These are phyloP conservation scores for Fraxinus latifolia DNA, from an alignment of 305 asterid genomes.

Conservation along the genomic window DNA sequence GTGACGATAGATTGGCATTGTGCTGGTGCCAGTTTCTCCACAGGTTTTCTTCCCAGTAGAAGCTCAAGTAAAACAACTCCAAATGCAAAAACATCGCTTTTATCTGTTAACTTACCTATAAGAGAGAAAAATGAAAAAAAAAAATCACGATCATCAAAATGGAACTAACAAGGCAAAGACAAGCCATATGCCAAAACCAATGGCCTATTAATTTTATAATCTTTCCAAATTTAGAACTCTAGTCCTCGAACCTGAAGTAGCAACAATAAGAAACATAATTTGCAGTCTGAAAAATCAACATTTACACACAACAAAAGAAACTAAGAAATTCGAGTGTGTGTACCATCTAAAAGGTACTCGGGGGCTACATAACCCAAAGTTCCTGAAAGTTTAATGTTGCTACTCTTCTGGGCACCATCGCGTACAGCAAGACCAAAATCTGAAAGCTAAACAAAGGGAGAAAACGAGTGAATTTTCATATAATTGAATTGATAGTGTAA, in stretches of 20 bases:
- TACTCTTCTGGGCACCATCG: constrained; percentile 50
- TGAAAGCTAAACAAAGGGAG: constrained; percentile 43
- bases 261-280: not conserved
- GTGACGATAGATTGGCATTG: constrained; percentile 64
- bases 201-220: not conserved
- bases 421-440: constrained; percentile 74
- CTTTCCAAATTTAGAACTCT: not conserved
- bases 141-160: not conserved
- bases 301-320: not conserved
- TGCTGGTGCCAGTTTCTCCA: constrained; percentile 57
- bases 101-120: constrained; percentile 64
- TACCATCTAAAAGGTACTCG: constrained; percentile 74
- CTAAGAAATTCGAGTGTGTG: constrained; percentile 14
- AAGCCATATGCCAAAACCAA: not conserved
- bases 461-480: constrained; percentile 14
- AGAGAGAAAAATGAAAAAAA: not conserved
- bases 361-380: constrained; percentile 84
- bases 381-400: constrained; percentile 66
- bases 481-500: not conserved
- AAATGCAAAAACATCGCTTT: constrained; percentile 76
- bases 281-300: not conserved
- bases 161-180: not conserved
- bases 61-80: constrained; percentile 80
- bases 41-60: constrained; percentile 63
- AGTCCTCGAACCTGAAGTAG: not conserved